Conservation (phyloP, 1,284 basidiomycete genomes). For the Pseudozyma thailandica region DNA sequence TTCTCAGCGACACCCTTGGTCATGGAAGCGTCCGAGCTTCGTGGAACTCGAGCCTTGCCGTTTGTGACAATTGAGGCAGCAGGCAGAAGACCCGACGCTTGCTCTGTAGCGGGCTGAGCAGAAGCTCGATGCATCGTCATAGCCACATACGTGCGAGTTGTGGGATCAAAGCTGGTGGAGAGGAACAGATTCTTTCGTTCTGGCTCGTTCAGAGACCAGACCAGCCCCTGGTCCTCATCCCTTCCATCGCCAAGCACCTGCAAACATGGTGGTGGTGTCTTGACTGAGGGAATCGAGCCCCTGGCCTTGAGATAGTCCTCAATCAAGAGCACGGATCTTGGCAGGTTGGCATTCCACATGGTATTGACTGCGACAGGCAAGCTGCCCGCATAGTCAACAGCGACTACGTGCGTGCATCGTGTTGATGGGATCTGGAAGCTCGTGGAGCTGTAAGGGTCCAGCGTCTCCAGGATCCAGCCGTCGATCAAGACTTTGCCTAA, state of each 20-base stretch:
- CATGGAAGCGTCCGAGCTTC: slow-evolving; percentile 49
- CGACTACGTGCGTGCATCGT: slow-evolving; percentile 84
- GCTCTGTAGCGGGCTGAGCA: neutral
- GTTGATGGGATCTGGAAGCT: slow-evolving; percentile 96
- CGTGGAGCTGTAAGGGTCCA: slow-evolving; percentile 95
- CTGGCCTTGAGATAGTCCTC: slow-evolving; percentile 65
- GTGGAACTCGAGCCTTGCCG: slow-evolving; percentile 15
- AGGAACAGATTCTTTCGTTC: slow-evolving; percentile 40
- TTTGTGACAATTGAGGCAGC: slow-evolving; percentile 24
- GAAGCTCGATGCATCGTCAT: slow-evolving; percentile 33
- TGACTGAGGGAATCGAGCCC: slow-evolving; percentile 63
- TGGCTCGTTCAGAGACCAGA: slow-evolving; percentile 43
- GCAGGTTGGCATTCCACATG: slow-evolving; percentile 78
- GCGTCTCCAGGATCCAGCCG: slow-evolving; percentile 95
- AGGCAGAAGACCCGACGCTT: slow-evolving; percentile 19
- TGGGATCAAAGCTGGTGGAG: slow-evolving; percentile 49
- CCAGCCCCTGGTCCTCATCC: slow-evolving; percentile 57
- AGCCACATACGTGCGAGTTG: slow-evolving; percentile 24
- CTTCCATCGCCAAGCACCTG: slow-evolving; percentile 62
- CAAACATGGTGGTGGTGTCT: slow-evolving; percentile 55
- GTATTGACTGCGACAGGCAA: slow-evolving; percentile 88
- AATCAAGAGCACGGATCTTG: slow-evolving; percentile 63
- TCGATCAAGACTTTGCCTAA: slow-evolving; percentile 87
- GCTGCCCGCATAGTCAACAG: slow-evolving; percentile 87
- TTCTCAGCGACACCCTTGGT: slow-evolving; percentile 46